Percentiles rank a stretch among this genome's conserved stretches.
Evolutionary conservation across 2,329 filamentous ascomycete species (phyloP).

Genomic region (Xylaria sp.): DNA sequence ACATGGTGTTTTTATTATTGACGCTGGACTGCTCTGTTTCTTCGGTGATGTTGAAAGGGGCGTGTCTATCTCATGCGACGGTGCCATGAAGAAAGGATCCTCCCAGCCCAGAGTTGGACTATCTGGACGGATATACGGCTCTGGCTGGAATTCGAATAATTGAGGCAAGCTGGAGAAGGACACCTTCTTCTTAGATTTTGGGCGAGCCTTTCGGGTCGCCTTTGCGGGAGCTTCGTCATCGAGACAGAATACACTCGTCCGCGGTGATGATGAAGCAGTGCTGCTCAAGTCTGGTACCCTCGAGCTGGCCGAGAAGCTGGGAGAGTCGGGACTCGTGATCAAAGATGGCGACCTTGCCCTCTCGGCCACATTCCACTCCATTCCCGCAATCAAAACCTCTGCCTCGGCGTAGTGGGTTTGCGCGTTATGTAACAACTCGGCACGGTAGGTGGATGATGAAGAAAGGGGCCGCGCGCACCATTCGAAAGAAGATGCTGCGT

Average conservation of each 20-base stretch:
- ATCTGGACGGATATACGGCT: conserved; percentile 66
- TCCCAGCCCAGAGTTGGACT: conserved; percentile 69
- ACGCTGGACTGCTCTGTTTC: conserved; percentile 7
- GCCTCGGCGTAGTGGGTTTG: conserved; percentile 63
- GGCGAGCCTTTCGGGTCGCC: conserved; percentile 23
- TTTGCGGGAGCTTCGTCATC: conserved; percentile 38
- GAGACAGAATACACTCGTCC: conserved; percentile 55
- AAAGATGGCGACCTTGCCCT: conserved; percentile 54
- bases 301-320: conserved; percentile 59
- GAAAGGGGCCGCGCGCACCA: conserved; percentile 64
- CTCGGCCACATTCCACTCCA: conserved; percentile 55
- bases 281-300: conserved; percentile 60
- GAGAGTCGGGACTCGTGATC: conserved; percentile 58
- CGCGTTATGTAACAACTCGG: conserved; percentile 62
- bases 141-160: conserved; percentile 50
- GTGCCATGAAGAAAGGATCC: conserved; percentile 47
- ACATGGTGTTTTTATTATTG: conserved; percentile 21
- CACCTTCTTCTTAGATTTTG: conserved; percentile 55
- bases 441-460: conserved; percentile 58
- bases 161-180: conserved; percentile 55
- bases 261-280: conserved; percentile 56
- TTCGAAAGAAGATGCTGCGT: conserved; percentile 69
- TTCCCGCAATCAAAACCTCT: conserved; percentile 58
- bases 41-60: conserved; percentile 23
- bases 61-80: conserved; percentile 10